Base-by-base conservation (phyloP, 2,329 filamentous ascomycete genomes). In the Colletotrichum chlorophyti region DNA sequence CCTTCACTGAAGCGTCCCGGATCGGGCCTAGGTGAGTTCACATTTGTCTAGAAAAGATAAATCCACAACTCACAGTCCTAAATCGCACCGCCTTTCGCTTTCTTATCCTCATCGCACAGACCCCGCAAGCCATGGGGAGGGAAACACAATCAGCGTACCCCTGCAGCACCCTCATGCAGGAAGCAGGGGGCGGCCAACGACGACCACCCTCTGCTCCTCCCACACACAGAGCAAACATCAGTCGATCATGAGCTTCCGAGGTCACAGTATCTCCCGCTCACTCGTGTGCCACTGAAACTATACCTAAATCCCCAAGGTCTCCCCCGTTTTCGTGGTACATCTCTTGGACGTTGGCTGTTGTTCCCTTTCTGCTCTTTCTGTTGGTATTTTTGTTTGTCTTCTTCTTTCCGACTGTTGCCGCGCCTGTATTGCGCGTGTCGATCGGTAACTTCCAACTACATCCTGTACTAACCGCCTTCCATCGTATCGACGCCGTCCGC, bases 161-260 rank as follows among this genome's bases (percentile, higher is more conserved):
- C 55, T 54, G 55, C 55, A 49, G 43, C 35, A 58, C 49, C 27
- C 35, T 35, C 37, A 53, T 59, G 50, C 50, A 24, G 49, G 55
- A 35, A 43, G 42, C 50, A 55, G 50, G 55, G 54, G 54, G 24
- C 19, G 26, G 42, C 55, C 42, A 48, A 54, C 50, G 31, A 49
- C 50, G 29, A 48, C 50, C 24, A 15, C 45, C 11, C 10, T 12
- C 21, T 15, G 19, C 38, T 21, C 24, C 45, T 29, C 46, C 37
- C 31, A 15, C 23, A 35, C 43, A 29, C 37, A 35, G 37, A n/a
- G 29, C 27, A 31, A 31, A 24, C 42, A 48, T 54, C 50, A 41
- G 50, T 59, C 41, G 47, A 59, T 58, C 58, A 61, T 61, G 58
- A 61, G 58, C 53, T 61, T 59, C 58, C 58, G 58, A 61, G 58